These are phyloP conservation scores for Priceomyces melissophilus DNA, from an alignment of 805 yeast genomes.

Conservation along the genomic window DNA sequence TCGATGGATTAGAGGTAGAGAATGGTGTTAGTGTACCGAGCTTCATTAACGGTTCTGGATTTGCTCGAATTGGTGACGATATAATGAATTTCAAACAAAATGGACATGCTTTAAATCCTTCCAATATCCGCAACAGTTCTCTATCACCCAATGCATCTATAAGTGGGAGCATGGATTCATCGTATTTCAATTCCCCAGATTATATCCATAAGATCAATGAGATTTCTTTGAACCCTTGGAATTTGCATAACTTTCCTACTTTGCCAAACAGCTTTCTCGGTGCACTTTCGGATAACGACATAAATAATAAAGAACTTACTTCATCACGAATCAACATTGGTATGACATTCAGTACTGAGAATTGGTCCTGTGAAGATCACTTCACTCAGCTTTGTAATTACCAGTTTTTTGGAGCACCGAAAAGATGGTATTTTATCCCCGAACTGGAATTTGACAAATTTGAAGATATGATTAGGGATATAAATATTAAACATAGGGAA, in stretches of 20 bases:
- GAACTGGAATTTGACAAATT: slow-evolving; percentile 51
- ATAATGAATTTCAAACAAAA: slow-evolving; percentile 21
- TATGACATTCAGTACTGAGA: slow-evolving; percentile 50
- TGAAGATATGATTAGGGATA: slow-evolving; percentile 37
- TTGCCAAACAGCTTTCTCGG: slow-evolving; percentile 48
- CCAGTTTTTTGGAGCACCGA: slow-evolving; percentile 52
- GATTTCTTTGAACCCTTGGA: slow-evolving; percentile 48
- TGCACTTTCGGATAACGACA: slow-evolving; percentile 37
- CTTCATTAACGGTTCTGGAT: slow-evolving; percentile 36
- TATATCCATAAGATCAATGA: slow-evolving; percentile 17
- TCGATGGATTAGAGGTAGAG: slow-evolving; percentile 27
- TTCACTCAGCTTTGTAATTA: slow-evolving; percentile 52
- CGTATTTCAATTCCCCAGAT: slow-evolving; percentile 17
- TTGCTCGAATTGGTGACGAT: slow-evolving; percentile 27
- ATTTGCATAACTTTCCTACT: slow-evolving; percentile 52
- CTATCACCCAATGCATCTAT: slow-evolving; percentile 3
- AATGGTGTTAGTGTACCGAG: slow-evolving; percentile 22
- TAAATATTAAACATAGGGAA: slow-evolving; percentile 8
- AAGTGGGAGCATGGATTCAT: slow-evolving; percentile 6
- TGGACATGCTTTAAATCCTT: slow-evolving; percentile 16
- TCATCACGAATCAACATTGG: slow-evolving; percentile 48
- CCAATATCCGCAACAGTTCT: slow-evolving; percentile 5
- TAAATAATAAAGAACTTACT: slow-evolving; percentile 42
- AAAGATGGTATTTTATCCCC: slow-evolving; percentile 62
- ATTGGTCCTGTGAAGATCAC: slow-evolving; percentile 63